Percentiles rank a stretch among this genome's conserved stretches.
These are phyloP conservation scores for Arthroderma sp. DNA, from an alignment of 2,329 filamentous ascomycete species.

Conservation along the genomic window DNA sequence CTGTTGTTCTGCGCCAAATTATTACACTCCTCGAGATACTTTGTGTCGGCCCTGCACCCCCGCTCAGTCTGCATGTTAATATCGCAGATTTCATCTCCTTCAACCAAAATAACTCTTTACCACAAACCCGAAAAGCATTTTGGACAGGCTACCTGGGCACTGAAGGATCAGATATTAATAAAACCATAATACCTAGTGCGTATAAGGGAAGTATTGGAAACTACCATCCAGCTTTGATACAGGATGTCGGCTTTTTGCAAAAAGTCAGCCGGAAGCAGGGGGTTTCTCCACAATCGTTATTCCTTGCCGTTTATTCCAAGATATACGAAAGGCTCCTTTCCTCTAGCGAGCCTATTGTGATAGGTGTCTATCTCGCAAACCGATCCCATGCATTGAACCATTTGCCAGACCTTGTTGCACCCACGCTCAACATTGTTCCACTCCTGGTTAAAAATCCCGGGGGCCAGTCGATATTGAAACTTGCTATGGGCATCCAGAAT, in stretches of 20 bases:
- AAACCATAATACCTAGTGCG: not conserved
- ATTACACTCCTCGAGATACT: conserved; percentile 39
- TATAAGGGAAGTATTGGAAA: conserved; percentile 5
- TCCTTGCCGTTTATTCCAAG: conserved; percentile 57
- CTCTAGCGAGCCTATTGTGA: conserved; percentile 37
- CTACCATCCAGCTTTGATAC: conserved; percentile 39
- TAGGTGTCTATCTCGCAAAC: conserved; percentile 79
- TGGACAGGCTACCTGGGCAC: conserved; percentile 29
- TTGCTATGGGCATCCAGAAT: conserved; percentile 51
- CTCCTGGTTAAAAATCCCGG: conserved; percentile 40
- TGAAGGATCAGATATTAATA: not conserved
- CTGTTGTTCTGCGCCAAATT: conserved; percentile 57
- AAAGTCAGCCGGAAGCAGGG: conserved; percentile 37
- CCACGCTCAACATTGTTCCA: conserved; percentile 69
- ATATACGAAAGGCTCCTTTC: conserved; percentile 1
- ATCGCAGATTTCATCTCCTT: conserved; percentile 32
- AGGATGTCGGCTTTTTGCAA: conserved; percentile 30
- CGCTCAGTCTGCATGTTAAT: conserved; percentile 15
- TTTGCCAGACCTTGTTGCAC: conserved; percentile 43
- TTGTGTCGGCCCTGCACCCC: conserved; percentile 21
- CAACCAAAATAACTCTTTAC: conserved; percentile 15
- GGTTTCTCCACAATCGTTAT: conserved; percentile 57
- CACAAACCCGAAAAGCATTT: conserved; percentile 27
- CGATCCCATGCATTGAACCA: conserved; percentile 42
- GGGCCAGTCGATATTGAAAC: conserved; percentile 27